phyloP scores from a whole-genome alignment of 1,284 basidiomycete genomes.

The Ceratobasidium theobromae region DNA sequence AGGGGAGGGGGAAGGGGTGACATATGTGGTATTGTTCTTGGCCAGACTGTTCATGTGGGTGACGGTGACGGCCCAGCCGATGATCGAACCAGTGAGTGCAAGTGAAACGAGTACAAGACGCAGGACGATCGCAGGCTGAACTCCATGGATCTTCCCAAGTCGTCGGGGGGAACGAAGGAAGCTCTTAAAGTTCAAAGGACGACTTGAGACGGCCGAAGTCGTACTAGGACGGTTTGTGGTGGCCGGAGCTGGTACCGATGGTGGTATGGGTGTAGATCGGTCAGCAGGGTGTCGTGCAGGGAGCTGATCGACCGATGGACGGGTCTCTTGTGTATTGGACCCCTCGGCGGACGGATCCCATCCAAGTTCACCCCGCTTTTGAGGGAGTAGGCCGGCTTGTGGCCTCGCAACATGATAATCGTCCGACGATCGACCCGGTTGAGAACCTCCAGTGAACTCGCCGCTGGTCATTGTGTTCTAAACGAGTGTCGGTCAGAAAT shows the following conservation, averaged over 20 bases:
- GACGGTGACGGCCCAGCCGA: conserved; percentile 56
- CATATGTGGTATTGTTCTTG: conserved; percentile 19
- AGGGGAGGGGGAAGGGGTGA: conserved; percentile 10
- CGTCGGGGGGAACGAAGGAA: conserved; percentile 23
- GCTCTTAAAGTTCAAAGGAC: conserved; percentile 18
- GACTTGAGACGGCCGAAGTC: conserved; percentile 13
- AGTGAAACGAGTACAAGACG: conserved; percentile 50
- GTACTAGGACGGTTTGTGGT: conserved; percentile 32
- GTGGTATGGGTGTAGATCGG: conserved; percentile 39
- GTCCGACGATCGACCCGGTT: conserved; percentile 3
- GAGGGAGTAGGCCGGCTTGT: conserved; percentile 58
- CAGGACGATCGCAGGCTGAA: conserved; percentile 52
- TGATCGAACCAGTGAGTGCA: conserved; percentile 53
- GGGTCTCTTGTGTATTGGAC: no score
- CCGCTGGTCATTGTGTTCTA: conserved; percentile 31
- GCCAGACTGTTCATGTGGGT: conserved; percentile 39
- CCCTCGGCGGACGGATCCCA: conserved; percentile 44
- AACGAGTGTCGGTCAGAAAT: conserved; percentile 39
- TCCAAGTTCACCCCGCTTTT: conserved; percentile 66
- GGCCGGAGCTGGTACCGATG: no score
- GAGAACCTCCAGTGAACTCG: background rate
- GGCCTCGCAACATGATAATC: conserved; percentile 2
- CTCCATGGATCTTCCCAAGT: conserved; percentile 46
- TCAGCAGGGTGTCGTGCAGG: conserved; percentile 61
- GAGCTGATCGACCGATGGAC: conserved; percentile 35